Percentiles rank a stretch among this genome's conserved stretches.
Evolutionary conservation across 805 yeast genomes (phyloP).

Genomic region (Blastobotrys peoriensis): DNA sequence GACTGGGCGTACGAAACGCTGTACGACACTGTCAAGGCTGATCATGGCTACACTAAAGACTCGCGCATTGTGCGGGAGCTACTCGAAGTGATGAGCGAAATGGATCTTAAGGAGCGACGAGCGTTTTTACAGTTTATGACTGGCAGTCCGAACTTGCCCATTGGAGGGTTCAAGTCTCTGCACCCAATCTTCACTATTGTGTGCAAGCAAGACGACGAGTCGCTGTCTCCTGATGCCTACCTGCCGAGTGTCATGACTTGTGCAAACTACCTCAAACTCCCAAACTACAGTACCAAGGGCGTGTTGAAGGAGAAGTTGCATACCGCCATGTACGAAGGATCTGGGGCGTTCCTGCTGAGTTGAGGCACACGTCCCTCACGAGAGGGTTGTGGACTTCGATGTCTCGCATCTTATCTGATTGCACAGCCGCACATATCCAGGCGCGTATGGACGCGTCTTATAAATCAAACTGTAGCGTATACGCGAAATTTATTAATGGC

Average conservation of each 20-base stretch:
- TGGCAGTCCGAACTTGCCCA: constrained; percentile 87
- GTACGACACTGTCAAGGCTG: constrained; percentile 60
- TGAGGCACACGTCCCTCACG: no score
- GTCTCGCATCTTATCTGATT: no score
- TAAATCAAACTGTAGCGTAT: no score
- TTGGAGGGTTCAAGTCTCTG: constrained; percentile 84
- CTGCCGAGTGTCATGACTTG: constrained; percentile 98
- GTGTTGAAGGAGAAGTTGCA: constrained; percentile 52
- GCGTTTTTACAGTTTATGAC: constrained; percentile 80
- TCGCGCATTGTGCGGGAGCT: constrained; percentile 58
- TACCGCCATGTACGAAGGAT: constrained; percentile 81
- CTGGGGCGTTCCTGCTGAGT: constrained; percentile 78
- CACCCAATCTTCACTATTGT: constrained; percentile 86
- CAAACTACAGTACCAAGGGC: constrained; percentile 63
- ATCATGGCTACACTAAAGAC: constrained; percentile 80
- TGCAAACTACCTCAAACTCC: constrained; percentile 87
- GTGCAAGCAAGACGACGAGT: constrained; percentile 62
- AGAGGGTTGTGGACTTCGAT: no score
- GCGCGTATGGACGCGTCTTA: no score
- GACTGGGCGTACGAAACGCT: constrained; percentile 69
- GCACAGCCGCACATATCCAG: no score
- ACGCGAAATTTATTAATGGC: no score
- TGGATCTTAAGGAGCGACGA: constrained; percentile 53
- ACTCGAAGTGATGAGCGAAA: constrained; percentile 53
- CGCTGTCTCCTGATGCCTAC: constrained; percentile 56